Evolutionary conservation across 129 eudicot genomes (phyloP), one percentile per base, ranked within the genome.

Genomic region (Flaveria ramosissima): DNA sequence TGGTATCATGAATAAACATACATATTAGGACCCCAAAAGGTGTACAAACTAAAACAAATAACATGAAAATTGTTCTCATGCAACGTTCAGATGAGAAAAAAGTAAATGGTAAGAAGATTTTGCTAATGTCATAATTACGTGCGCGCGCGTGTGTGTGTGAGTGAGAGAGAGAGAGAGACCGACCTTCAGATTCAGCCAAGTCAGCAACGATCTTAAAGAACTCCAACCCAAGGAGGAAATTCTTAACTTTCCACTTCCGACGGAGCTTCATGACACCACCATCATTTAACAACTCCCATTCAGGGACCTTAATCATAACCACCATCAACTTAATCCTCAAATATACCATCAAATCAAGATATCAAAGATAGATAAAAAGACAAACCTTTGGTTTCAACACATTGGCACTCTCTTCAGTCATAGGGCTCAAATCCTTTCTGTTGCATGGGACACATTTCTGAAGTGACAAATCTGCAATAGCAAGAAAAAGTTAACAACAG

Each of bases 121-220:
- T 4, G 39, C 7, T 32, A 32, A 32, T 32, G 39, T 50, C 23
- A 52, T 60, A 24, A 60, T 9, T 10, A 20, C 27, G 0, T 9
- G 55, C 3, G 72, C 3, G 21, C 11, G 61, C 24, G 39, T 3
- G 39, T 17, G 48, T 26, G 78, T 32, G 39, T 32, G 72, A 3
- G 39, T 10, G 61, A 23, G 78, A 69, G 76, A 68, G 74, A 68
- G 72, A 39, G 50, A 57, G 76, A 30, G 74, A 32, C 56, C 32
- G 83, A 93, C 98, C 98, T 91, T 93, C 96, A 15, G 88, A 84
- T 87, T 93, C 97, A n/a, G 98, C 98, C 61, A 93, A 81, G 48
- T 73, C 86, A 74, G 93, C 97, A 36, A 93, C 86, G 36, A 77
- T 80, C 62, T 90, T 85, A 78, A 93, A 88, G 50, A 93, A 87